These are phyloP conservation scores for Cicer arietinum DNA, from an alignment of 306 rosid genomes.

Conservation along the genomic window DNA sequence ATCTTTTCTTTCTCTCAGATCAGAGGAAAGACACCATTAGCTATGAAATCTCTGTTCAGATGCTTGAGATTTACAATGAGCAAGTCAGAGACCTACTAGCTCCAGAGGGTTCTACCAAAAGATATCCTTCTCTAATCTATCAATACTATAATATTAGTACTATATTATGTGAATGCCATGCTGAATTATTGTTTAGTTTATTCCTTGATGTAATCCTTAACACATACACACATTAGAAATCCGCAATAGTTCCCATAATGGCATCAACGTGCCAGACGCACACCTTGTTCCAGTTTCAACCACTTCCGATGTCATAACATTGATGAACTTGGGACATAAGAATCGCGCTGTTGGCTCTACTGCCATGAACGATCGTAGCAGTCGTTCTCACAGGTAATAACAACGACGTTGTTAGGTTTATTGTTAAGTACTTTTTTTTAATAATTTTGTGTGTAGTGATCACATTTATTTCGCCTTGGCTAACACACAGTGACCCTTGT, in stretches of 20 bases:
- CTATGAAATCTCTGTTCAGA: slow-evolving; percentile 84
- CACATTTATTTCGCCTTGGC: neutral
- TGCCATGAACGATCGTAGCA: slow-evolving; percentile 88
- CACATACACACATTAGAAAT: slow-evolving; percentile 71
- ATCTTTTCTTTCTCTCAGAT: slow-evolving; percentile 75
- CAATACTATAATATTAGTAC: neutral
- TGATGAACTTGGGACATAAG: slow-evolving; percentile 86
- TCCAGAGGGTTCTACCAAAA: slow-evolving; percentile 61
- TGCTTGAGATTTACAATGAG: slow-evolving; percentile 98
- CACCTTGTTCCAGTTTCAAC: slow-evolving; percentile 79
- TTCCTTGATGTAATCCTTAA: slow-evolving; percentile 52
- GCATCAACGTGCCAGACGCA: slow-evolving; percentile 90
- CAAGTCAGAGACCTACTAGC: slow-evolving; percentile 89
- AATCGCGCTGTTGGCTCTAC: slow-evolving; percentile 88
- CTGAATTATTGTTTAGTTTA: slow-evolving; percentile 30
- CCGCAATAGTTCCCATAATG: slow-evolving; percentile 73
- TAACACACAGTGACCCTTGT: slow-evolving; percentile 13
- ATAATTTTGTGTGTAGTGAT: neutral
- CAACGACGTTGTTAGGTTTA: neutral
- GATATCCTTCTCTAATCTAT: slow-evolving; percentile 69
- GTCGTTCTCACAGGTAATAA: slow-evolving; percentile 90
- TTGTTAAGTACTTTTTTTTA: neutral
- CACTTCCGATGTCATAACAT: slow-evolving; percentile 71
- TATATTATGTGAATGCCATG: slow-evolving; percentile 9
- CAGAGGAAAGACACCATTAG: slow-evolving; percentile 72